phyloP scores from a whole-genome alignment of 2,329 filamentous ascomycete genomes.

The Endoconidiophora laricicola region DNA sequence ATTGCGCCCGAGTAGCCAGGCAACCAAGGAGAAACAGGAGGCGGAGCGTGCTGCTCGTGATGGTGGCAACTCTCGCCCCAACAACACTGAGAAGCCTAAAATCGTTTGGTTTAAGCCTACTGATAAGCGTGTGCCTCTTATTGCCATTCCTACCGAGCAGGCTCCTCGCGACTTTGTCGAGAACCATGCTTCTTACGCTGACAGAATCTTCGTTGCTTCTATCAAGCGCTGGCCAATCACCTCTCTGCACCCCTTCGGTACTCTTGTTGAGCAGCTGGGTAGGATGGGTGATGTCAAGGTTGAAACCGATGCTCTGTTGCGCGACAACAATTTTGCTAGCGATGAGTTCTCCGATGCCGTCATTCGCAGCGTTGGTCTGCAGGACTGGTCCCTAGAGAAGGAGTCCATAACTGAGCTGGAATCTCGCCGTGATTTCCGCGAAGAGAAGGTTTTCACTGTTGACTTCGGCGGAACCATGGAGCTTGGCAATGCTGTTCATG shows the following conservation, averaged over 20 bases:
- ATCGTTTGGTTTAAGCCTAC: slow-evolving; percentile 99
- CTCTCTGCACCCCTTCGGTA: slow-evolving; percentile 96
- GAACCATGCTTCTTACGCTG: slow-evolving; percentile 93
- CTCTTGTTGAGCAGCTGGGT: slow-evolving; percentile 88
- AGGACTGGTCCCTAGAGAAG: slow-evolving; percentile 75
- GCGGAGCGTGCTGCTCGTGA: slow-evolving; percentile 86
- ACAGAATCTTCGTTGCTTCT: slow-evolving; percentile 95
- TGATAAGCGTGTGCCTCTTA: slow-evolving; percentile 93
- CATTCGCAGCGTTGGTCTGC: slow-evolving; percentile 75
- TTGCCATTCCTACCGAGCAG: slow-evolving; percentile 96
- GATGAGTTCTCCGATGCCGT: slow-evolving; percentile 98
- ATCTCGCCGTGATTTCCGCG: slow-evolving; percentile 75
- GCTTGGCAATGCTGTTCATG: slow-evolving; percentile 81
- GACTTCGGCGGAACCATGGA: slow-evolving; percentile 78
- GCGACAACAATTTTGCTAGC: slow-evolving; percentile 96
- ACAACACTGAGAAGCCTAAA: slow-evolving; percentile 84
- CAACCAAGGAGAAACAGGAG: slow-evolving; percentile 98
- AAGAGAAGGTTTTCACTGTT: slow-evolving; percentile 78
- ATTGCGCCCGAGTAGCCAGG: slow-evolving; percentile 89
- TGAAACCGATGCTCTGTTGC: slow-evolving; percentile 88
- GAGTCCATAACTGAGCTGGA: slow-evolving; percentile 62
- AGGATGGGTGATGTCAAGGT: slow-evolving; percentile 96
- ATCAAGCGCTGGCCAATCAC: slow-evolving; percentile 99
- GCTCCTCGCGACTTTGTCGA: slow-evolving; percentile 95
- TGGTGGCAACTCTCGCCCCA: slow-evolving; percentile 33